A percentile compares a stretch with the other conserved stretches of the same genome.
Conservation (phyloP, 257 asterid species). For the Solanum piurae region DNA sequence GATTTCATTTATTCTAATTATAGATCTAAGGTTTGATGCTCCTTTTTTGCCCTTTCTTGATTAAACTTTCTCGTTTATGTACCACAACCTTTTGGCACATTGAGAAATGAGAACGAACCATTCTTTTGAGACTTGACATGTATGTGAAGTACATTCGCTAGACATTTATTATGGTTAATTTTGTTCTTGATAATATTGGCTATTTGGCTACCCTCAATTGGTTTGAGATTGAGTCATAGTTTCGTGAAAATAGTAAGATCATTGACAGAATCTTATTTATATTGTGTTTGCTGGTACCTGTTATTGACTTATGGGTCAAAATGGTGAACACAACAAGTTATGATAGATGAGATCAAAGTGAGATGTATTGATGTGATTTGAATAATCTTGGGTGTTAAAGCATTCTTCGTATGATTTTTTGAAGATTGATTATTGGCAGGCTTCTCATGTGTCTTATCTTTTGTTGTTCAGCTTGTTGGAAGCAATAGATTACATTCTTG, state of each 20-base stretch:
- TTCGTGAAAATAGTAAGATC: not conserved
- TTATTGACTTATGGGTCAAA: not conserved
- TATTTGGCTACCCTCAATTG: not conserved
- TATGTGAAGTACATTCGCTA: not conserved
- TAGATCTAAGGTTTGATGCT: not conserved
- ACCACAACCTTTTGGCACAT: not conserved
- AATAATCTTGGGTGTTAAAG: not conserved
- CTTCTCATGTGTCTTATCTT: not conserved
- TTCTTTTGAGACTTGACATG: too few species aligned
- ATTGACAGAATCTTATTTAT: not conserved
- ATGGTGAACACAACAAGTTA: not conserved
- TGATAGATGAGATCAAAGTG: not conserved
- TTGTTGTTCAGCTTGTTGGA: conserved; percentile 46
- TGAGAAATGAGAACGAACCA: too few species aligned
- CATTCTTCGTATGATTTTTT: not conserved
- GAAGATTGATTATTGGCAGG: not conserved
- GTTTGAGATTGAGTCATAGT: not conserved
- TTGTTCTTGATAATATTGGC: not conserved
- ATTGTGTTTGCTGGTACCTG: not conserved
- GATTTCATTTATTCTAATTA: not conserved
- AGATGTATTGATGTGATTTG: not conserved
- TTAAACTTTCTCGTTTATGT: not conserved
- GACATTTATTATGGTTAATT: not conserved
- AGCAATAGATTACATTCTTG: conserved; percentile 61
- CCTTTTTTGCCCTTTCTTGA: not conserved